Conservation (phyloP, 768 basidiomycete genomes). For the Suillus decipiens region DNA sequence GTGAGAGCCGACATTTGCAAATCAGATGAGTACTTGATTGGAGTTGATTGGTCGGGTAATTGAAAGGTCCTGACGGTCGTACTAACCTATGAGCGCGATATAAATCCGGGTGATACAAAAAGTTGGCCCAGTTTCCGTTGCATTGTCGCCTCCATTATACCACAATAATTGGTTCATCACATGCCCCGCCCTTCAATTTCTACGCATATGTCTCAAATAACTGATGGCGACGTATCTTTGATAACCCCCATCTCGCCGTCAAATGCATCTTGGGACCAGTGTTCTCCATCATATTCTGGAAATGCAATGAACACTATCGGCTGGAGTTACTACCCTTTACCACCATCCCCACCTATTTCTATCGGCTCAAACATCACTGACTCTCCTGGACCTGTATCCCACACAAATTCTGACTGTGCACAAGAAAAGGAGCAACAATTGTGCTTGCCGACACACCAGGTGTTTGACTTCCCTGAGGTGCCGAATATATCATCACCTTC, state of each 20-base stretch:
- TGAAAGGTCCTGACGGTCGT: constrained; percentile 26
- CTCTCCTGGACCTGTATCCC: constrained; percentile 46
- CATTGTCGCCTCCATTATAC: constrained; percentile 14
- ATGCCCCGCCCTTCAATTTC: constrained; percentile 33
- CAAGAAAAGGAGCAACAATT: constrained; percentile 49
- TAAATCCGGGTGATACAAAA: constrained; percentile 31
- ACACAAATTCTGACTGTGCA: constrained; percentile 43
- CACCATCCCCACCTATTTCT: constrained; percentile 51
- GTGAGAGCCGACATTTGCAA: constrained; percentile 34
- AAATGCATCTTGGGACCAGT: constrained; percentile 53
- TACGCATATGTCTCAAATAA: constrained; percentile 58
- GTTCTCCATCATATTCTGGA: constrained; percentile 37
- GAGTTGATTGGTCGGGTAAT: constrained; percentile 25
- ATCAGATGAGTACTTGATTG: constrained; percentile 35
- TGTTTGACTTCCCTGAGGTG: constrained; percentile 61
- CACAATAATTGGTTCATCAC: constrained; percentile 14
- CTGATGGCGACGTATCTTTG: constrained; percentile 57
- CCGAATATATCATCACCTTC: constrained; percentile 37
- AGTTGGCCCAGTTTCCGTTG: constrained; percentile 21
- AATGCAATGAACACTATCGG: constrained; percentile 40
- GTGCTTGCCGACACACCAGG: constrained; percentile 70
- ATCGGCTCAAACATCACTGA: constrained; percentile 44
- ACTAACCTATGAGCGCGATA: constrained; percentile 32
- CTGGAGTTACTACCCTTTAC: constrained; percentile 50
- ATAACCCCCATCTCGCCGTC: constrained; percentile 48